Conservation (phyloP, 2,329 filamentous ascomycete genomes). For the Ascochyta clinopodiicola region DNA sequence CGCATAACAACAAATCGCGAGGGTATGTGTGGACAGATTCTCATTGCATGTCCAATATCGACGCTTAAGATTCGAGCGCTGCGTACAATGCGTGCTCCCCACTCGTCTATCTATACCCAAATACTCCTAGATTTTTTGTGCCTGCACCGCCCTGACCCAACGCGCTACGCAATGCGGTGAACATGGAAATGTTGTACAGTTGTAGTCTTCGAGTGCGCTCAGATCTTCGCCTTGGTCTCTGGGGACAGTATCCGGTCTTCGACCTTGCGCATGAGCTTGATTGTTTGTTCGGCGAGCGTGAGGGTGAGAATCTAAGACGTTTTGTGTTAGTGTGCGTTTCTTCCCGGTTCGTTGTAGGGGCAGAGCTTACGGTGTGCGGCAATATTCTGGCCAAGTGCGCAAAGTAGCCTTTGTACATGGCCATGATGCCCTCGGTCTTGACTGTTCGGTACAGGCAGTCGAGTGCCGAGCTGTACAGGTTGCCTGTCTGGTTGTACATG, state of each 20-base stretch:
- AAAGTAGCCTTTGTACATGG: slow-evolving; percentile 97
- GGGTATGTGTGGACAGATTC: not conserved
- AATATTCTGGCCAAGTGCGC: slow-evolving; percentile 93
- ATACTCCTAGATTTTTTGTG: not conserved
- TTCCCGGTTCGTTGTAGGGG: not conserved
- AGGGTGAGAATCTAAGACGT: slow-evolving; percentile 77
- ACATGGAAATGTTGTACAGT: slow-evolving; percentile 8
- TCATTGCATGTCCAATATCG: not conserved
- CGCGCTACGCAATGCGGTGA: slow-evolving; percentile 8
- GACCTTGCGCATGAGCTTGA: slow-evolving; percentile 83
- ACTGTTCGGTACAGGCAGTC: slow-evolving; percentile 93
- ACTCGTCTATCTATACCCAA: not conserved
- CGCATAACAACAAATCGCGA: not conserved
- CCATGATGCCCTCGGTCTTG: slow-evolving; percentile 86
- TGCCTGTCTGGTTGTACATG: slow-evolving; percentile 98
- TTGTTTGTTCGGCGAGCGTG: slow-evolving; percentile 94
- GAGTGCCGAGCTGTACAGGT: slow-evolving; percentile 91
- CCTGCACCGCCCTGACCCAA: not conserved
- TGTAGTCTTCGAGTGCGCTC: slow-evolving; percentile 11
- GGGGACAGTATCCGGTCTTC: slow-evolving; percentile 67
- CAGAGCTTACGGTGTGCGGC: slow-evolving; percentile 75
- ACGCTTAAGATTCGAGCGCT: not conserved
- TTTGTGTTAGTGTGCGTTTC: slow-evolving; percentile 30
- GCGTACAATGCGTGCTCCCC: not conserved
- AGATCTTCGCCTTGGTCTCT: slow-evolving; percentile 56